phyloP scores from a whole-genome alignment of 179 eudicot species.

The Silene coronaria region DNA sequence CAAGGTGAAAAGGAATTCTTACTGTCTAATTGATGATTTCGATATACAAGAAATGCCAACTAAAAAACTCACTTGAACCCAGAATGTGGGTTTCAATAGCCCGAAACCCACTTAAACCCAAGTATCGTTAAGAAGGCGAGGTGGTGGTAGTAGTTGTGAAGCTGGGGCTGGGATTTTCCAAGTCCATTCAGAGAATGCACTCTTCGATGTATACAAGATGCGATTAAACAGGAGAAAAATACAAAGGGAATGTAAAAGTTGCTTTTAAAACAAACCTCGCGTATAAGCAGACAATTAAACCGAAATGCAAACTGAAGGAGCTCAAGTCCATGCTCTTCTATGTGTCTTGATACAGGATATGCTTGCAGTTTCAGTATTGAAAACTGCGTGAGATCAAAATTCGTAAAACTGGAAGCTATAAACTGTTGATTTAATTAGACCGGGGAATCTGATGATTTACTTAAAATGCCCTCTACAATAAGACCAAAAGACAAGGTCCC shows the following conservation, averaged over 20 bases:
- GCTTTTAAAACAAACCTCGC: slow-evolving; percentile 57
- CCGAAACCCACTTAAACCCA: too few relatives aligned
- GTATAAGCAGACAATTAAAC: slow-evolving; percentile 92
- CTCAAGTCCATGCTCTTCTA: slow-evolving; percentile 93
- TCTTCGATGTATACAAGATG: background rate
- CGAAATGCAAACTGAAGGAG: slow-evolving; percentile 97
- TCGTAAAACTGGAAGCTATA: too few relatives aligned
- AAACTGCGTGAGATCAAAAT: too few relatives aligned
- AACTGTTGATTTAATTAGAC: too few relatives aligned
- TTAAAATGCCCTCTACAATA: too few relatives aligned
- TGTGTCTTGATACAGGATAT: slow-evolving; percentile 87
- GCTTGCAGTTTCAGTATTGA: slow-evolving; percentile 14
- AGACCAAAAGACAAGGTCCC: too few relatives aligned
- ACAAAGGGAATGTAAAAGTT: background rate
- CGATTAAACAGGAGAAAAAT: background rate
- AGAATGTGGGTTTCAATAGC: too few relatives aligned
- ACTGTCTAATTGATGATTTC: slow-evolving; percentile 25
- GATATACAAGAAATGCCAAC: too few relatives aligned
- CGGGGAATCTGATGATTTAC: too few relatives aligned
- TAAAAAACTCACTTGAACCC: too few relatives aligned
- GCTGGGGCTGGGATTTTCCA: background rate
- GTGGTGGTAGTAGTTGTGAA: background rate
- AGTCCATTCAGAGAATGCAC: too few relatives aligned
- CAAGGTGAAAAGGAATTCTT: slow-evolving; percentile 84
- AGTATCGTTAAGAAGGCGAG: too few relatives aligned